phyloP scores from a whole-genome alignment of 2,329 filamentous ascomycete species.

The Emergomyces orientalis region DNA sequence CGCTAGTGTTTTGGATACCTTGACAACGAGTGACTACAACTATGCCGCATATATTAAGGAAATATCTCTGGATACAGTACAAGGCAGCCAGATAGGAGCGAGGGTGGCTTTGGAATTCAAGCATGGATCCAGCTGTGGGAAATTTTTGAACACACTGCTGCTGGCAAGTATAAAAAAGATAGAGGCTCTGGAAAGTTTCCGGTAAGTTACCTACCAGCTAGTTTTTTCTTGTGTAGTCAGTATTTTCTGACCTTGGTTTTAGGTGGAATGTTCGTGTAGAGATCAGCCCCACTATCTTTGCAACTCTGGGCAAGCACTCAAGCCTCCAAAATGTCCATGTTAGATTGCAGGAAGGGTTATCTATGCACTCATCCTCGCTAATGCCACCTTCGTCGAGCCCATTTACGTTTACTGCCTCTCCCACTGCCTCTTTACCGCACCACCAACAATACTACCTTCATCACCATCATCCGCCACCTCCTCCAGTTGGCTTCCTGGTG shows the following conservation, averaged over 20 bases:
- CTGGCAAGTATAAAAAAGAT: slow-evolving; percentile 49
- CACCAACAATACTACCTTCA: slow-evolving; percentile 19
- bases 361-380: slow-evolving; percentile 44
- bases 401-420: slow-evolving; percentile 2
- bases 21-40: slow-evolving; percentile 55
- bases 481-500: slow-evolving; percentile 3
- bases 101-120: slow-evolving; percentile 46
- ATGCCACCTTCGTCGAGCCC: slow-evolving; percentile 22
- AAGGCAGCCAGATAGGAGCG: slow-evolving; percentile 44
- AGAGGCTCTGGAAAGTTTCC: slow-evolving; percentile 47
- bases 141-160: slow-evolving; percentile 55
- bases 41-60: slow-evolving; percentile 51
- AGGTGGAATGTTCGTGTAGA: slow-evolving; percentile 59
- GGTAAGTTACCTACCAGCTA: slow-evolving; percentile 26
- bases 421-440: slow-evolving; percentile 19
- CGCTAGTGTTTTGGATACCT: slow-evolving; percentile 51
- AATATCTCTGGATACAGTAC: slow-evolving; percentile 49
- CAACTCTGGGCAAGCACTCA: slow-evolving; percentile 46
- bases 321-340: slow-evolving; percentile 48
- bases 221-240: not conserved
- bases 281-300: slow-evolving; percentile 50
- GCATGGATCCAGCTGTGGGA: slow-evolving; percentile 49
- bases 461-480: slow-evolving; percentile 10
- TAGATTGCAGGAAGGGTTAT: slow-evolving; percentile 50
- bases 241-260: slow-evolving; percentile 4